Percentiles rank a stretch among this genome's conserved stretches.
Evolutionary conservation across 345 rosid genomes (phyloP).

Genomic region (Nephelium lappaceum): DNA sequence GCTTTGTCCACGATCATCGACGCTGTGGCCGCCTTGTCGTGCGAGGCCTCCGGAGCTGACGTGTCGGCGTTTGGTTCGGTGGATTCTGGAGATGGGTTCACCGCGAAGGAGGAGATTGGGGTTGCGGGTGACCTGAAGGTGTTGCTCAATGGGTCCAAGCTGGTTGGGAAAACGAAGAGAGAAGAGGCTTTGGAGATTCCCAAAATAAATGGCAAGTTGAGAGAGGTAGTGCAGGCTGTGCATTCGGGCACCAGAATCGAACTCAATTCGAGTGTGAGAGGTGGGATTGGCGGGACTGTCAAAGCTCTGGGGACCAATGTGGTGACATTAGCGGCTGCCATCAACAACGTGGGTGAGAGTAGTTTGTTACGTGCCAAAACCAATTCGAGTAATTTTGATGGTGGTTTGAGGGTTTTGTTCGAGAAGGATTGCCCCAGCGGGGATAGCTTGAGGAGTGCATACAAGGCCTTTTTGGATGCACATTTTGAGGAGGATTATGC

Average conservation of each 20-base stretch:
- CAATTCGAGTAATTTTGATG: constrained; percentile 39
- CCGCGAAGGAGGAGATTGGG: constrained; percentile 61
- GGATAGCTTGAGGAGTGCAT: constrained; percentile 29
- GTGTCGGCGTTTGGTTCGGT: constrained; percentile 47
- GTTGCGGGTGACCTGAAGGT: constrained; percentile 77
- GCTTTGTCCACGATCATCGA: constrained; percentile 53
- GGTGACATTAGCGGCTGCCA: constrained; percentile 40
- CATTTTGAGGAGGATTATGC: constrained; percentile 41
- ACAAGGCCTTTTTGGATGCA: constrained; percentile 40
- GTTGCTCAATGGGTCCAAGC: constrained; percentile 70
- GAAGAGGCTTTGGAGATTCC: constrained; percentile 52
- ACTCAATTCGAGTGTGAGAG: constrained; percentile 50
- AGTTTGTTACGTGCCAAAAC: constrained; percentile 47
- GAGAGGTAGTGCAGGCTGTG: constrained; percentile 57
- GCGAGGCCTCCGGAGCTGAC: constrained; percentile 63
- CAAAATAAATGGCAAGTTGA: constrained; percentile 55
- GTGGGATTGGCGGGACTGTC: constrained; percentile 31
- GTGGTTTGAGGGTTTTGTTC: constrained; percentile 32
- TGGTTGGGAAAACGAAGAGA: constrained; percentile 42
- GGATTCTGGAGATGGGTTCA: constrained; percentile 71
- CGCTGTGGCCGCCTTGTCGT: constrained; percentile 70
- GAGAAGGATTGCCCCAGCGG: constrained; percentile 27
- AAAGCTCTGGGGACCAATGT: constrained; percentile 38
- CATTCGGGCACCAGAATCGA: constrained; percentile 56
- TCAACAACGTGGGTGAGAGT: constrained; percentile 53